Conservation (phyloP, 306 rosid species). For the Alnus rubra region DNA sequence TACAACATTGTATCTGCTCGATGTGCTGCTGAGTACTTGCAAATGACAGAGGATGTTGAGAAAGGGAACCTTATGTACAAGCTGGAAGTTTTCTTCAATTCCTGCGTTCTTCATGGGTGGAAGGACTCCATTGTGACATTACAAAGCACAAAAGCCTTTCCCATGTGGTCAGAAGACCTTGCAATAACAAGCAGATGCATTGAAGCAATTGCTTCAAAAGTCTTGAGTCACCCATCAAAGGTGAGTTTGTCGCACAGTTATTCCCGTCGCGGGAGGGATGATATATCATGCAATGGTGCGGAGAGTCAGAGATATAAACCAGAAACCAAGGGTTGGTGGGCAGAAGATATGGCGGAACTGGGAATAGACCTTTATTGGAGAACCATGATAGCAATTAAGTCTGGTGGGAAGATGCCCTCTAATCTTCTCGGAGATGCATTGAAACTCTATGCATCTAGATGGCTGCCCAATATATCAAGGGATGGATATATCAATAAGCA, state of each 20-base stretch:
- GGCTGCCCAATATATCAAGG: conserved; percentile 74
- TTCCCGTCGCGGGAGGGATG: conserved; percentile 71
- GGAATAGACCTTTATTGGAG: conserved; percentile 96
- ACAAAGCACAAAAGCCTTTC: conserved; percentile 75
- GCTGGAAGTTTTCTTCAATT: conserved; percentile 87
- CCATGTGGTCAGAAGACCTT: conserved; percentile 85
- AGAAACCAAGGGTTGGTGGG: conserved; percentile 90
- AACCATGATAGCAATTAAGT: conserved; percentile 83
- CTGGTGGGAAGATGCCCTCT: conserved; percentile 67
- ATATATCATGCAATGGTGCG: conserved; percentile 68
- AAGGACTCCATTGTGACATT: conserved; percentile 81
- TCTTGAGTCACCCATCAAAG: conserved; percentile 69
- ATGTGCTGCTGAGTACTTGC: conserved; percentile 87
- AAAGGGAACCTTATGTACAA: conserved; percentile 80
- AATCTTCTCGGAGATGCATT: conserved; percentile 82
- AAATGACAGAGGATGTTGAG: conserved; percentile 95
- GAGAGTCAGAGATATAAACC: conserved; percentile 61
- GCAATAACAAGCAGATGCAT: conserved; percentile 78
- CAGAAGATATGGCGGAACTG: conserved; percentile 88
- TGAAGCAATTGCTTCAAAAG: conserved; percentile 78
- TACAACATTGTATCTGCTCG: conserved; percentile 85
- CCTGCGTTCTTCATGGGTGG: conserved; percentile 94
- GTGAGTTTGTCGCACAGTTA: conserved; percentile 76
- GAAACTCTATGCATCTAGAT: conserved; percentile 80
- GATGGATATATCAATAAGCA: conserved; percentile 38